Base-by-base conservation (phyloP, 768 basidiomycete genomes). In the Sarcodon aspratus region DNA sequence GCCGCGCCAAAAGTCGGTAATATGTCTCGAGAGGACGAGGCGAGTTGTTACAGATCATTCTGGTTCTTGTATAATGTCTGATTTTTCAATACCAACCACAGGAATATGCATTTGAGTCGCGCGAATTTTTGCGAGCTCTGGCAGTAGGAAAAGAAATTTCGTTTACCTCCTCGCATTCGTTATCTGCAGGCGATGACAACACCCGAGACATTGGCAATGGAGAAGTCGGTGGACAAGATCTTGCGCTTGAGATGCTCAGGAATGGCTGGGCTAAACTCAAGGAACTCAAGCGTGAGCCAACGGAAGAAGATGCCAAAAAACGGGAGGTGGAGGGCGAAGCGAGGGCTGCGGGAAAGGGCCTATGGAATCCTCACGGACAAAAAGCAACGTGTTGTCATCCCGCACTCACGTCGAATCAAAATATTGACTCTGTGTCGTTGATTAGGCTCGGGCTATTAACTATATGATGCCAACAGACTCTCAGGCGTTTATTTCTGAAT, bases 211-310 rank as follows among this genome's bases (percentile, higher is more conserved):
- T 93, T 47, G 91, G 90, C 31, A 74, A 69, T 31, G 87, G 77
- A 13, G 83, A 88, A 51, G 75, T 89, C 35, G 75, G 69, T 44
- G 86, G 84, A 7, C 61, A 79, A 47, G 90, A 94, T 57, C 64
- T 94, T 17, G 71, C 80, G 4, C 72, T 73, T 0, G 87, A 92
- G 60, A 63, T 95, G n/a, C 73, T 98, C 36, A 79, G 74, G 59
- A 78, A 76, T 52, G 96, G 95, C n/a, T 97, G 92, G 92, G 90
- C 79, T 9, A 94, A 88, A 66, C 69, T 92, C 38, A 91, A 96
- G 64, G 95, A 97, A 52, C 65, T 75, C 38, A 92, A 85, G 64
- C 79, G 87, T 15, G 90, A 94, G 37, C 76, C 80, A 13, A 82
- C 83, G 1, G 86, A 91, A 18, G 83, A 90, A 27, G 85, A 93